These are phyloP conservation scores for Ceratocystis colombiana DNA, from an alignment of 2,329 filamentous ascomycete species.

Conservation along the genomic window DNA sequence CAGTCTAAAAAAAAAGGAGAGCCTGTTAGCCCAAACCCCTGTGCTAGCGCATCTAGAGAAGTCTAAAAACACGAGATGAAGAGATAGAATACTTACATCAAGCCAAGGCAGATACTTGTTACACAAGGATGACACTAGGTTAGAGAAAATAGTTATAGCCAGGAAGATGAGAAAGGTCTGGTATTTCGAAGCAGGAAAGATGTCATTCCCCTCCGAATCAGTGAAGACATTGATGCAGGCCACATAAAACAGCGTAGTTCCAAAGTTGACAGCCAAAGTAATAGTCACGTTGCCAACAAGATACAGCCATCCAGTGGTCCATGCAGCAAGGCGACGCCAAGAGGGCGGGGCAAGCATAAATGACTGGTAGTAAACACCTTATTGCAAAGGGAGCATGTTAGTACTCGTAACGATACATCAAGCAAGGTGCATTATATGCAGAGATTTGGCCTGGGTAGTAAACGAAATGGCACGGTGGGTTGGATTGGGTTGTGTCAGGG, in stretches of 20 bases:
- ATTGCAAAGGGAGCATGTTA: constrained; percentile 3
- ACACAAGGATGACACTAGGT: constrained; percentile 55
- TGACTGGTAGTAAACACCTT: constrained; percentile 62
- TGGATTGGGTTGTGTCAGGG: no score
- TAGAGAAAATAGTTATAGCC: constrained; percentile 53
- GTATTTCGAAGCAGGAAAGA: constrained; percentile 46
- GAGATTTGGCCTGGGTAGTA: not conserved
- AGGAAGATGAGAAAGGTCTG: constrained; percentile 64
- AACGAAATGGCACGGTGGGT: constrained; percentile 12
- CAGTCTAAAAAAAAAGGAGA: constrained; percentile 41
- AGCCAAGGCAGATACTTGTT: constrained; percentile 58
- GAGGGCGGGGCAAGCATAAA: constrained; percentile 58
- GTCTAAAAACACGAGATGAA: not conserved
- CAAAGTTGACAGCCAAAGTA: constrained; percentile 73
- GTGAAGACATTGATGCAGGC: constrained; percentile 49
- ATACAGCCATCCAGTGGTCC: constrained; percentile 67
- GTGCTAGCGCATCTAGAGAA: not conserved
- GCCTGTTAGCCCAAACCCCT: not conserved
- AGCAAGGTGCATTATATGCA: not conserved
- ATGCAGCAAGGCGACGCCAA: constrained; percentile 55
- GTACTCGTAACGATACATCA: constrained; percentile 18
- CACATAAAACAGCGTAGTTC: constrained; percentile 56
- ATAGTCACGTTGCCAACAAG: constrained; percentile 74
- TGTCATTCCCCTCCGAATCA: constrained; percentile 35
- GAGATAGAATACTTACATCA: constrained; percentile 47